Base-by-base conservation (phyloP, 202 grass and related monocot species). In the Dendrocalamus latiflorus region DNA sequence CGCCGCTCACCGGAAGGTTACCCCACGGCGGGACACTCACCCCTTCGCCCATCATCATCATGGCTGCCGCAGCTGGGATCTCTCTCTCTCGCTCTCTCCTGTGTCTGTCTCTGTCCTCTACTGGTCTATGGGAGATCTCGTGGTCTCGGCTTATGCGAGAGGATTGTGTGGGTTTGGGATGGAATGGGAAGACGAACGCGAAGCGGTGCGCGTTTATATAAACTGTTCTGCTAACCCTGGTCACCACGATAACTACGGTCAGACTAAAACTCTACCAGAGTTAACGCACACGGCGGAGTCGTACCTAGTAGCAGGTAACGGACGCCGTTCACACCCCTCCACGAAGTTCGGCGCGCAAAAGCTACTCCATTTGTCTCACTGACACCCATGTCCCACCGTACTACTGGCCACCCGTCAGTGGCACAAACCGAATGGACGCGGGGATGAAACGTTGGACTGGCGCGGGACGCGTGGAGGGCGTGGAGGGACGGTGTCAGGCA, bases 31-130 rank as follows among this genome's bases (percentile, higher is more conserved):
- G 91, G 20, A 90, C 93, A 33, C 75, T 72, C 3, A 95, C 82
- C 13, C 79, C 83, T 70, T 93, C 90, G 20, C 89, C 78, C 93
- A 93, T 95, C 86, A 91, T 90, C 89, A 93, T 95, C 87, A 93
- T 95, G 18, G 6, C 75, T 11, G 15, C 28, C 34, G 60, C 30
- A 11, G n/a, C 11, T 22, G 13, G 8, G 6, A 5, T 22, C 12
- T 20, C 1, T 6, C 16, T 18, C 16, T 18, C 22, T 18, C n/a
- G 0, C 9, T 3, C 3, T 30, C 30, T 30, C 30, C n/a, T n/a
- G n/a, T 30, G 2, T 28, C 26, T 28, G 1, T 0, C 9, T 48
- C 4, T 26, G 13, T 37, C 4, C 4, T 5, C 4, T 26, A 16
- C 66, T 30, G 42, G 68, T 70, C 33, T 83, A 38, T 6, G 24